Conservation (phyloP, 495 filamentous ascomycete genomes). For the Aspergillus affinis region DNA sequence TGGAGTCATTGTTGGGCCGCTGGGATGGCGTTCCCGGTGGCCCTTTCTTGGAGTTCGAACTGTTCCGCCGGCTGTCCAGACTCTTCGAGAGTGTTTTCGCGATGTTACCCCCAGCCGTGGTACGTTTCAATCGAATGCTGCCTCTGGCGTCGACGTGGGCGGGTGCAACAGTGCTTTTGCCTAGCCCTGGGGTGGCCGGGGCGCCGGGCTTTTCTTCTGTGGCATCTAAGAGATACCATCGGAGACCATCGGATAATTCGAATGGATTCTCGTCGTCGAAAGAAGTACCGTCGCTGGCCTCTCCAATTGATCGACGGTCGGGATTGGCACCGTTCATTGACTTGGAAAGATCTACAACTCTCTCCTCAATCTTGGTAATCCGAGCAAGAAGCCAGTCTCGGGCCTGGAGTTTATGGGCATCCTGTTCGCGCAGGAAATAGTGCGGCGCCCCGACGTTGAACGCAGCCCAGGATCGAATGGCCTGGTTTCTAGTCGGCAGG, state of each 20-base stretch:
- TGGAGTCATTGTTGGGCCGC: constrained; percentile 34
- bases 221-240: constrained; percentile 95
- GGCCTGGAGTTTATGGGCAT: constrained; percentile 74
- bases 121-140: constrained; percentile 60
- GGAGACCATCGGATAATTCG: constrained; percentile 88
- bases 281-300: constrained; percentile 55
- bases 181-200: constrained; percentile 82
- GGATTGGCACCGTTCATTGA: constrained; percentile 57
- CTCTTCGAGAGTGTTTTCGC: constrained; percentile 80
- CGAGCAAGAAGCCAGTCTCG: constrained; percentile 94
- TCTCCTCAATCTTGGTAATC: constrained; percentile 88
- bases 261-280: constrained; percentile 98
- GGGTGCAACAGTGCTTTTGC: constrained; percentile 87
- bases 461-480: constrained; percentile 92
- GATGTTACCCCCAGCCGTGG: constrained; percentile 54
- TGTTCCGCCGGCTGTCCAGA: constrained; percentile 86
- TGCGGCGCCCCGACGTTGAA: constrained; percentile 98
- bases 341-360: constrained; percentile 88
- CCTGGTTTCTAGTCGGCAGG: constrained; percentile 89
- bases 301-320: constrained; percentile 55
- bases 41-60: constrained; percentile 74
- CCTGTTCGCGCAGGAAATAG: constrained; percentile 93
- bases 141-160: constrained; percentile 83
- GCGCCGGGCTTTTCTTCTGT: constrained; percentile 94
- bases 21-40: constrained; percentile 32